phyloP scores from a whole-genome alignment of 2,329 filamentous ascomycete species.

The Daldinia eschscholtzii region DNA sequence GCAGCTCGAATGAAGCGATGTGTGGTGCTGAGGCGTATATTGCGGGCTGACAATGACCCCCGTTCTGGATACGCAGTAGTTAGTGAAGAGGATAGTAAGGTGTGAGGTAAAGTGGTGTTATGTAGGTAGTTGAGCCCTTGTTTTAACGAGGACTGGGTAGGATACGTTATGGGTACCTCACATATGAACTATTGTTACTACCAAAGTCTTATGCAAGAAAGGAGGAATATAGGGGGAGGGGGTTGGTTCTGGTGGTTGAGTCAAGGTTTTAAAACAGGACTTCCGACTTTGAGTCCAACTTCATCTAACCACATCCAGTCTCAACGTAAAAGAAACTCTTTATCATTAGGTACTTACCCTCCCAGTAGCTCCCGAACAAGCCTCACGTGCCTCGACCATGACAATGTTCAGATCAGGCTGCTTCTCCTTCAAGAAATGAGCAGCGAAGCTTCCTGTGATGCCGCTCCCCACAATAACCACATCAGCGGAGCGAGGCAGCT shows the following conservation, averaged over 20 bases:
- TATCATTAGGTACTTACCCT: constrained; percentile 64
- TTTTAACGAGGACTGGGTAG: background rate
- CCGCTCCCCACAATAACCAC: constrained; percentile 81
- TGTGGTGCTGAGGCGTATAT: constrained; percentile 71
- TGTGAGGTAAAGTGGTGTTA: background rate
- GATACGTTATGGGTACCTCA: background rate
- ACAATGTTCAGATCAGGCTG: constrained; percentile 67
- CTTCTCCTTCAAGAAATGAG: constrained; percentile 68
- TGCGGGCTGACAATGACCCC: constrained; percentile 80
- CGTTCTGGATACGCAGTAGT: constrained; percentile 62
- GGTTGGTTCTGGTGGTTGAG: background rate
- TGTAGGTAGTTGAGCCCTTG: background rate
- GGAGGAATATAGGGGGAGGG: background rate
- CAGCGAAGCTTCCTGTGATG: constrained; percentile 80
- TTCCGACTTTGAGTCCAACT: background rate
- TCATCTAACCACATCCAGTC: background rate
- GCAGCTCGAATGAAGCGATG: constrained; percentile 78
- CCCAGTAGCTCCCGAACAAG: constrained; percentile 87
- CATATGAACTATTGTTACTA: background rate
- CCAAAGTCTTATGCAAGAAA: background rate
- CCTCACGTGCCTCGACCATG: constrained; percentile 82
- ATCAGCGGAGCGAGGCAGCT: constrained; percentile 73
- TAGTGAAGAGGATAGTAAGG: constrained; percentile 13
- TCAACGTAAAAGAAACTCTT: background rate
- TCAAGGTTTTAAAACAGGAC: background rate